Conservation (phyloP, 257 asterid genomes). For the Capsicum baccatum region DNA sequence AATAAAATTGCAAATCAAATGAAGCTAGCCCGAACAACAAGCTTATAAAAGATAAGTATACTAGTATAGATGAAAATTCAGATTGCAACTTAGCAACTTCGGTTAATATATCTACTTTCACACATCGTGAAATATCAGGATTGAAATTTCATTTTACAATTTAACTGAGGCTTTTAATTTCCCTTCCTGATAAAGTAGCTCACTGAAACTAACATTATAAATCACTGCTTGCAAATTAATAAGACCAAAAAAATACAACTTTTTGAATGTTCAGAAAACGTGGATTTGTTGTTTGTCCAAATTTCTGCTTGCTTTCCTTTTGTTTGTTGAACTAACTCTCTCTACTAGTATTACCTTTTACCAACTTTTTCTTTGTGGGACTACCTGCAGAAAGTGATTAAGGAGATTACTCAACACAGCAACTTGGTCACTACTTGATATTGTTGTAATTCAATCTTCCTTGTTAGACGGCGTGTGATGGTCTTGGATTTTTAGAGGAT, state of each 20-base stretch:
- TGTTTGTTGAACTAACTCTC: not conserved
- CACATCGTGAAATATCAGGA: not conserved
- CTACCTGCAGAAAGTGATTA: conserved; percentile 16
- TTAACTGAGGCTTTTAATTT: not conserved
- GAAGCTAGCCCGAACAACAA: not conserved
- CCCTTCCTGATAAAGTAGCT: not conserved
- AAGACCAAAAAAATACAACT: not conserved
- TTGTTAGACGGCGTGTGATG: conserved; percentile 43
- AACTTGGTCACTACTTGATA: not conserved
- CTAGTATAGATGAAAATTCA: not conserved
- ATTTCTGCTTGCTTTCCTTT: not conserved
- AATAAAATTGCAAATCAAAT: not conserved
- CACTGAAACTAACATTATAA: not conserved
- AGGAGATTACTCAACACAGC: not conserved
- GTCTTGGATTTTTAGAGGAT: conserved; percentile 33
- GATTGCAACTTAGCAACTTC: not conserved
- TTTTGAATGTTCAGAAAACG: not conserved
- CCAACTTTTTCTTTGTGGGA: not conserved
- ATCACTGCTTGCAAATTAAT: not conserved
- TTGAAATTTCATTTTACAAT: not conserved
- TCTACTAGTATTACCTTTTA: not conserved
- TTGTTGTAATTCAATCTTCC: conserved; percentile 33
- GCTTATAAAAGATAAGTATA: not conserved
- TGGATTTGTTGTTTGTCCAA: not conserved
- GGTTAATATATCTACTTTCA: not conserved